Conservation (phyloP, 257 asterid genomes). For the Vinca minor region DNA sequence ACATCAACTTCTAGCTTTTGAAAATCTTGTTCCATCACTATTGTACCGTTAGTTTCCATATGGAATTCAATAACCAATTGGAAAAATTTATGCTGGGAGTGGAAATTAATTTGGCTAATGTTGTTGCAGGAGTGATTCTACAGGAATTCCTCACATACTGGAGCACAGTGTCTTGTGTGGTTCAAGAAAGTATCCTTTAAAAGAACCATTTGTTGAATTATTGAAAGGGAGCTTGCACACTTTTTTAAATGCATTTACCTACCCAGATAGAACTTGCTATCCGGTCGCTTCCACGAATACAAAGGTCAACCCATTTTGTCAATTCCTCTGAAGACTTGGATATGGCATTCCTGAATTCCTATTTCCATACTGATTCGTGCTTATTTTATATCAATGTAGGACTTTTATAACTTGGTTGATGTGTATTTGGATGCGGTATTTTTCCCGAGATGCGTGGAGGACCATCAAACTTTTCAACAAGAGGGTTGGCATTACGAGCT, state of each 20-base stretch:
- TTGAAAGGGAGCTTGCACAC: constrained; percentile 93
- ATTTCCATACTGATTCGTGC: constrained; percentile 7
- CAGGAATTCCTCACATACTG: constrained; percentile 94
- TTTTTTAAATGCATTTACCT: constrained; percentile 92
- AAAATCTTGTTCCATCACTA: background rate
- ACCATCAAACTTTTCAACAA: constrained; percentile 86
- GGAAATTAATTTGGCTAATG: constrained; percentile 1
- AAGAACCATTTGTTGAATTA: constrained; percentile 95
- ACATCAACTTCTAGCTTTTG: background rate
- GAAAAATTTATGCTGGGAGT: background rate
- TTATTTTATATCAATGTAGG: constrained; percentile 40
- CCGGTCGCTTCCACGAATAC: constrained; percentile 97
- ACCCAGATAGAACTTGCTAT: constrained; percentile 98
- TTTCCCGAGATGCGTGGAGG: constrained; percentile 93
- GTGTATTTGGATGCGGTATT: constrained; percentile 96
- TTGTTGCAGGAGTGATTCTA: constrained; percentile 87
- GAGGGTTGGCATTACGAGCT: constrained; percentile 99
- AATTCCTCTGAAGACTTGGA: background rate
- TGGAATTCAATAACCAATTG: background rate
- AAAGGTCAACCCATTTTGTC: constrained; percentile 44
- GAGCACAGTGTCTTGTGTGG: constrained; percentile 98
- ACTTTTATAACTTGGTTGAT: constrained; percentile 98
- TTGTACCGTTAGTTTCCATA: background rate
- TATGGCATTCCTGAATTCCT: background rate
- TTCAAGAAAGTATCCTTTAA: constrained; percentile 92